These are phyloP conservation scores for Lactifluus echinatus DNA, from an alignment of 768 basidiomycete genomes.

Conservation along the genomic window DNA sequence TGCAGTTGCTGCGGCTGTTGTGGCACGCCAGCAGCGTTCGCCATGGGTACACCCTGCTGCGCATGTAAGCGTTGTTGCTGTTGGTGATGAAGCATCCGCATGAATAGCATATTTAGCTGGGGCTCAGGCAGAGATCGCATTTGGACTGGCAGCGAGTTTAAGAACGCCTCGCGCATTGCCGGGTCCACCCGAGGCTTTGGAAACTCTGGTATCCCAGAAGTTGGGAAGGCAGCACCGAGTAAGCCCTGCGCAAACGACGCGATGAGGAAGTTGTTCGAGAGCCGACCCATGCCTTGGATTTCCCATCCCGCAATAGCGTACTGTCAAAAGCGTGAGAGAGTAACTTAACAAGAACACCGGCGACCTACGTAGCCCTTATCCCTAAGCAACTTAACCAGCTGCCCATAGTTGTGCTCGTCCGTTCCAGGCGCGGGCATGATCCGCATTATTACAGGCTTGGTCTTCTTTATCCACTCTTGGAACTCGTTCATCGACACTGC, in stretches of 20 bases:
- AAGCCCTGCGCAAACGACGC: slow-evolving; percentile 12
- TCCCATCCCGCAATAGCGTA: slow-evolving; percentile 19
- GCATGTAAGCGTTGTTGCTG: slow-evolving; percentile 2
- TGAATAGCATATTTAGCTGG: slow-evolving; percentile 5
- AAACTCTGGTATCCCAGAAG: slow-evolving; percentile 14
- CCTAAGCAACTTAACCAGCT: slow-evolving; percentile 13
- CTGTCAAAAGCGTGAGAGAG: slow-evolving; percentile 2
- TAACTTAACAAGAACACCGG: background rate
- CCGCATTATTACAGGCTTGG: slow-evolving; percentile 6
- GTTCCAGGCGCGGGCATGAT: slow-evolving; percentile 5
- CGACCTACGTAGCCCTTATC: slow-evolving; percentile 13
- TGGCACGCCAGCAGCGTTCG: background rate
- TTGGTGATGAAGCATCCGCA: background rate
- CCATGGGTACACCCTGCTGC: background rate
- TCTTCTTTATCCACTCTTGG: slow-evolving; percentile 16
- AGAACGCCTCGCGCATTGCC: slow-evolving; percentile 1
- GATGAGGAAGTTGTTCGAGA: slow-evolving; percentile 16
- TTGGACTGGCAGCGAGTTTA: slow-evolving; percentile 1
- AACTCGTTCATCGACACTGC: slow-evolving; percentile 13
- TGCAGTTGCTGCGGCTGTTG: slow-evolving; percentile 1
- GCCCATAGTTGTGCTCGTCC: slow-evolving; percentile 7
- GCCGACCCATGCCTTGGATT: slow-evolving; percentile 7
- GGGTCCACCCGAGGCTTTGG: slow-evolving; percentile 3
- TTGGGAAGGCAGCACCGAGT: slow-evolving; percentile 15
- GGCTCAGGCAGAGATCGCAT: background rate